These are phyloP conservation scores for Colletotrichum paranaense DNA, from an alignment of 2,329 filamentous ascomycete species.

Conservation along the genomic window DNA sequence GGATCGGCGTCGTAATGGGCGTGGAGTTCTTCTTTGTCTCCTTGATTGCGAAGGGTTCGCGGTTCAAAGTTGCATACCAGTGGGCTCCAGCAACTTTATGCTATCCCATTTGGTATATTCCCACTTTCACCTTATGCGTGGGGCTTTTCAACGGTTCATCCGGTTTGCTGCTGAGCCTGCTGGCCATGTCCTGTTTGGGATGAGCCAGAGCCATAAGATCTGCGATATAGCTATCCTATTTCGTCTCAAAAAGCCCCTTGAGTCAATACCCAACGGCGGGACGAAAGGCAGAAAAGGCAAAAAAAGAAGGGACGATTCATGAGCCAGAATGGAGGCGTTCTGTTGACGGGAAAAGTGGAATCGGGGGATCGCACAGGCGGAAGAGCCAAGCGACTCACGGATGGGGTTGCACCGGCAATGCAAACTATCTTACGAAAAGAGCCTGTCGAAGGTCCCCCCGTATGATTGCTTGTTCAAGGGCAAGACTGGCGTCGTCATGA, in stretches of 20 bases:
- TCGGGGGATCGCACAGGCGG: background rate
- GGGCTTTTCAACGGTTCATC: background rate
- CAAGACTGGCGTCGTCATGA: background rate
- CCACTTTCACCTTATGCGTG: background rate
- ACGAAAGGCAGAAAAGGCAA: background rate
- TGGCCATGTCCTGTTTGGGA: background rate
- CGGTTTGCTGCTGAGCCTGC: background rate
- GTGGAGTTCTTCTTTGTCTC: background rate
- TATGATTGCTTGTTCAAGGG: background rate
- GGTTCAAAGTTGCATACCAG: background rate
- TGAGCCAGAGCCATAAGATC: background rate
- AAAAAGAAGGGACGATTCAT: background rate
- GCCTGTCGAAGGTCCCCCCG: background rate
- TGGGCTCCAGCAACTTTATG: background rate
- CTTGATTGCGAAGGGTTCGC: background rate
- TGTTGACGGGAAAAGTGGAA: conserved; percentile 31
- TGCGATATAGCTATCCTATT: background rate
- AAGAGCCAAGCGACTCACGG: conserved; percentile 15
- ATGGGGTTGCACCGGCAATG: conserved; percentile 18
- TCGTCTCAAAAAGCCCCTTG: background rate
- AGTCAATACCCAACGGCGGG: background rate
- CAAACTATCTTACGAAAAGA: background rate
- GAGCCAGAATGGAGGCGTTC: background rate
- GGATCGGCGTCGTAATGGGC: conserved; percentile 15
- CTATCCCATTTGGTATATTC: background rate